Evolutionary conservation across 768 basidiomycete genomes (phyloP).

Genomic region (Leccinum olivaceopallidum): DNA sequence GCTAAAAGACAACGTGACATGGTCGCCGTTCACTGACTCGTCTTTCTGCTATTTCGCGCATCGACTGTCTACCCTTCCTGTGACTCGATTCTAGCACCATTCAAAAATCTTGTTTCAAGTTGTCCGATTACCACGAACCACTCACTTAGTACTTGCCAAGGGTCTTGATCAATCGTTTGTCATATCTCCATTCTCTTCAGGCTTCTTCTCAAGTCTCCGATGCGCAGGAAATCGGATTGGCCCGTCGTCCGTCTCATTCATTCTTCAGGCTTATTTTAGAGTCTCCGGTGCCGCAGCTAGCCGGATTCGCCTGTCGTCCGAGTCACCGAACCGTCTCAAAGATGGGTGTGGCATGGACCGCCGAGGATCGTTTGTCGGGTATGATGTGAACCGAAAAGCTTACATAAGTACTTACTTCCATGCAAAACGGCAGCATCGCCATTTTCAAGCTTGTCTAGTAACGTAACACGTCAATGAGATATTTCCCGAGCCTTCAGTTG

Average conservation of each 20-base stretch:
- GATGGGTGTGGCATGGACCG: no score
- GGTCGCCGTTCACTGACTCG: neutral
- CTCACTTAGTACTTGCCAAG: conserved; percentile 57
- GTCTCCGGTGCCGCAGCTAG: conserved; percentile 78
- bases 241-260: conserved; percentile 93
- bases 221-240: conserved; percentile 51
- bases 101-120: conserved; percentile 1
- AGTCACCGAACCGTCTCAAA: no score
- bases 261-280: conserved; percentile 99
- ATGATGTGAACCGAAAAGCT: no score
- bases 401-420: no score
- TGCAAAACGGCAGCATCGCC: no score
- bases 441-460: no score
- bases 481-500: no score
- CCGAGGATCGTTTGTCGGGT: no score
- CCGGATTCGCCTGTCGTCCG: conserved; percentile 67
- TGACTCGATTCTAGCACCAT: neutral
- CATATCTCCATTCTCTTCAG: conserved; percentile 99
- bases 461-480: no score
- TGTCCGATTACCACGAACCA: conserved; percentile 17
- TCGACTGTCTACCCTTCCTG: conserved; percentile 96
- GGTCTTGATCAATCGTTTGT: conserved; percentile 89
- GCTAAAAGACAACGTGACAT: conserved; percentile 35
- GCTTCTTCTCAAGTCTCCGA: conserved; percentile 95
- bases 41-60: conserved; percentile 92